These are phyloP conservation scores for Somion occarium DNA, from an alignment of 1,284 basidiomycete genomes.

Conservation along the genomic window DNA sequence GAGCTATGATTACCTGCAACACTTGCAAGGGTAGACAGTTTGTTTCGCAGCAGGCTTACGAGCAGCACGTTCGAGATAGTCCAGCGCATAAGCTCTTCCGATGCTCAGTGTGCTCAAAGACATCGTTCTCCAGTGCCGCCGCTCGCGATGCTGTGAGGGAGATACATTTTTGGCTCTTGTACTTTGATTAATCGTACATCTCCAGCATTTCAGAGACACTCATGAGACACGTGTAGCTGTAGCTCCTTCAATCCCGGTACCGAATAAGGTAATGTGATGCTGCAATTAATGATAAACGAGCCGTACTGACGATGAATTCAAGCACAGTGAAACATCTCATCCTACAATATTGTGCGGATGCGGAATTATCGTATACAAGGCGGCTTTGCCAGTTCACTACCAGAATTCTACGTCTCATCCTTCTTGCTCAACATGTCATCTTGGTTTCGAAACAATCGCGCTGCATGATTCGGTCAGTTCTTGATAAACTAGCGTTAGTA, in stretches of 20 bases:
- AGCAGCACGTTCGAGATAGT: background rate
- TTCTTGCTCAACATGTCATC: background rate
- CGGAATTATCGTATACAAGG: background rate
- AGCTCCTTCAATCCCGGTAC: background rate
- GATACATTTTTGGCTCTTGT: background rate
- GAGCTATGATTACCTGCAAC: background rate
- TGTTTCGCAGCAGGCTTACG: background rate
- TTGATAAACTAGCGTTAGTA: background rate
- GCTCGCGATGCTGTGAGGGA: background rate
- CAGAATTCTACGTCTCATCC: slow-evolving; percentile 2
- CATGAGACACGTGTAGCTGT: background rate
- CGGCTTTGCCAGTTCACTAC: background rate
- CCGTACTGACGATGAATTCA: too few relatives aligned
- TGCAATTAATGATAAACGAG: too few relatives aligned
- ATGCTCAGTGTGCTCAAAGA: background rate
- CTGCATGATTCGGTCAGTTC: slow-evolving; percentile 5
- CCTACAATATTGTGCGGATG: too few relatives aligned
- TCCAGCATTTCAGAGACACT: background rate
- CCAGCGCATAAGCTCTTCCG: background rate
- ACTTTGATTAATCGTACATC: background rate
- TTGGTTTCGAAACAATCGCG: background rate
- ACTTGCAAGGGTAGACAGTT: background rate
- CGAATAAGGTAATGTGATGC: too few relatives aligned
- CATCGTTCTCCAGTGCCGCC: background rate
- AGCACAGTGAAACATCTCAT: too few relatives aligned